Percentiles rank a stretch among this genome's conserved stretches.
These are phyloP conservation scores for Trichoderma asperellum DNA, from an alignment of 2,329 filamentous ascomycete species.

Conservation along the genomic window DNA sequence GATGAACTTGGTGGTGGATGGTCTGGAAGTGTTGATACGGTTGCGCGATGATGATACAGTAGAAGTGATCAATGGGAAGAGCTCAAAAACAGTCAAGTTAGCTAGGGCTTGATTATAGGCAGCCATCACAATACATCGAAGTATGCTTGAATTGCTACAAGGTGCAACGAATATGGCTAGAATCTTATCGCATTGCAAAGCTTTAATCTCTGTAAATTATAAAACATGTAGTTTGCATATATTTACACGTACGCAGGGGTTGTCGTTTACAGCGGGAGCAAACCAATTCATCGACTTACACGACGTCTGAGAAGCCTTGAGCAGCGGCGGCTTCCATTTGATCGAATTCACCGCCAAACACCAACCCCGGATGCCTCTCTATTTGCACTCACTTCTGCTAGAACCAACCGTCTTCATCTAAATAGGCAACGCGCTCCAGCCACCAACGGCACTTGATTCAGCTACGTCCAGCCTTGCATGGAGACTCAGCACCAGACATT, in stretches of 20 bases:
- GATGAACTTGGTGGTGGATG: not conserved
- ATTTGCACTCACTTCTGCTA: not conserved
- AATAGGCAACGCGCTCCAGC: not conserved
- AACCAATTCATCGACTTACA: not conserved
- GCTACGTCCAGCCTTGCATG: not conserved
- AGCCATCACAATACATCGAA: not conserved
- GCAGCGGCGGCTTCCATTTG: not conserved
- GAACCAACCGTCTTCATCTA: not conserved
- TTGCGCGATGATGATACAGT: not conserved
- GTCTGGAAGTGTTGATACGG: slow-evolving; percentile 1
- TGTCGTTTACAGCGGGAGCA: not conserved
- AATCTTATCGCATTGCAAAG: too few relatives aligned
- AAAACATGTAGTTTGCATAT: too few relatives aligned
- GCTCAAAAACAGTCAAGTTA: not conserved
- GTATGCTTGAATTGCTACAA: too few relatives aligned
- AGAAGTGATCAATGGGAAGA: not conserved
- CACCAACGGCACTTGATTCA: not conserved
- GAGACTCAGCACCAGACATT: not conserved
- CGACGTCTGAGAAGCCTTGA: not conserved
- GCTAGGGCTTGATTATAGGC: not conserved
- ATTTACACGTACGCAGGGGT: too few relatives aligned
- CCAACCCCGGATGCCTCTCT: not conserved
- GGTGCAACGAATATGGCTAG: too few relatives aligned
- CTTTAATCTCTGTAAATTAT: too few relatives aligned
- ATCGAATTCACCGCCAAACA: not conserved